Percentiles rank a stretch among this genome's conserved stretches.
Conservation (phyloP, 2,329 filamentous ascomycete genomes). For the Dryadomyces quercivorus region DNA sequence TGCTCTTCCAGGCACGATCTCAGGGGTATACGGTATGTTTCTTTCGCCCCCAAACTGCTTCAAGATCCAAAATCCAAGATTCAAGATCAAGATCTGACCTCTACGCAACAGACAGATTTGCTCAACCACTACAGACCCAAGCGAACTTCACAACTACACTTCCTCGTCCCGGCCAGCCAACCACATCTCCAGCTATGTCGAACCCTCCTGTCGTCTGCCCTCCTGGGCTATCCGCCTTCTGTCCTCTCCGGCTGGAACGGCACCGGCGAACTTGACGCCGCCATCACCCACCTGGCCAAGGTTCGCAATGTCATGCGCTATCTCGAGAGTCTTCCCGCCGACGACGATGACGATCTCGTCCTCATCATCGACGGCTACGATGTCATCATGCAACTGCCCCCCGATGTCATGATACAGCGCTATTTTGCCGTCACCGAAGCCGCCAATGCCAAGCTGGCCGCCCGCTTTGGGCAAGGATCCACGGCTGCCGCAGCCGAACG, state of each 20-base stretch:
- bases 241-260: constrained; percentile 4
- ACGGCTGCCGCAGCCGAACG: neutral
- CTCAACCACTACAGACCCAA: neutral
- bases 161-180: neutral
- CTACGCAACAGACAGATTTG: neutral
- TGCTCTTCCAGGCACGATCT: neutral
- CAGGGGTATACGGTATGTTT: neutral
- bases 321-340: neutral
- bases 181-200: constrained; percentile 2
- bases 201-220: neutral
- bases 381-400: constrained; percentile 4
- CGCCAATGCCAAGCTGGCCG: constrained; percentile 1
- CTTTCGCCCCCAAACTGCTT: too few relatives aligned
- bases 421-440: constrained; percentile 2
- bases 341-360: constrained; percentile 4
- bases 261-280: constrained; percentile 2
- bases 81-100: too few relatives aligned
- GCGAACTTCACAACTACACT: neutral
- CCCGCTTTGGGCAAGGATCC: neutral
- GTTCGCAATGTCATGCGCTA: constrained; percentile 4
- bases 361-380: constrained; percentile 6
- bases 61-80: too few relatives aligned
- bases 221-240: constrained; percentile 2
- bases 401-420: constrained; percentile 2
- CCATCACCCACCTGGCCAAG: constrained; percentile 4